Evolutionary conservation across 805 yeast genomes (phyloP), one percentile per base, ranked within the genome.

Genomic region (Groenewaldozyma salmanticensis): DNA sequence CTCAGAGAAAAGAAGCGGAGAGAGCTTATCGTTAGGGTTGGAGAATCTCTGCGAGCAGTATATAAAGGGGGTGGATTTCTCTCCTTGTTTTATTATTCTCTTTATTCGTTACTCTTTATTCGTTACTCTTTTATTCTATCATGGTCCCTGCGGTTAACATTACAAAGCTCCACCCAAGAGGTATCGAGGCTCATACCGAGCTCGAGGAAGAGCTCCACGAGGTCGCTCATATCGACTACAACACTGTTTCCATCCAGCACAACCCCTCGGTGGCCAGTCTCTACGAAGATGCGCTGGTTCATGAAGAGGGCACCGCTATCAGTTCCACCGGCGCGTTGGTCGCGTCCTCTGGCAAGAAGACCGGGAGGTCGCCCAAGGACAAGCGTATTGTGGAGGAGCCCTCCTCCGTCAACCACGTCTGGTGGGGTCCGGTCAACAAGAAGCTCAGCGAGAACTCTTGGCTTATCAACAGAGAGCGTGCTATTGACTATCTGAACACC

Each of bases 391-490:
- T 90, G 48, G 96, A 88, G 57, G 97, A 92, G 70, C 81, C 76
- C 54, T 73, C 92, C 39, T 86, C 96, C 31, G 66, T 74, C 46
- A 74, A 84, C 44, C 70, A 88, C 58, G 77, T 90, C 54, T 90
- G 98, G 98, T 90, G 98, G 98, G 98, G 98, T 20, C 97, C 97
- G 2, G 98, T 90, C 52, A 90, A 90, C 71, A 86, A 83, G 68
- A 84, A 90, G 67, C 88, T 90, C 54, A 81, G 85, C 46, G 95
- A 86, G 66, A 79, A 80, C 61, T 87, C 96, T 18, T 90, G 97
- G 97, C 76, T 77, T 55, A 87, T 90, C 56, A 84, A 94, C 63
- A 81, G 94, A 64, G 90, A 90, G 54, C 84, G 98, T 68, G 97
- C 98, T 39, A 75, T 88, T 52, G 98, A 90, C 67, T 90, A 88